phyloP scores from a whole-genome alignment of 352 stramenopile genomes.

The Phytopythium oedochilum region DNA sequence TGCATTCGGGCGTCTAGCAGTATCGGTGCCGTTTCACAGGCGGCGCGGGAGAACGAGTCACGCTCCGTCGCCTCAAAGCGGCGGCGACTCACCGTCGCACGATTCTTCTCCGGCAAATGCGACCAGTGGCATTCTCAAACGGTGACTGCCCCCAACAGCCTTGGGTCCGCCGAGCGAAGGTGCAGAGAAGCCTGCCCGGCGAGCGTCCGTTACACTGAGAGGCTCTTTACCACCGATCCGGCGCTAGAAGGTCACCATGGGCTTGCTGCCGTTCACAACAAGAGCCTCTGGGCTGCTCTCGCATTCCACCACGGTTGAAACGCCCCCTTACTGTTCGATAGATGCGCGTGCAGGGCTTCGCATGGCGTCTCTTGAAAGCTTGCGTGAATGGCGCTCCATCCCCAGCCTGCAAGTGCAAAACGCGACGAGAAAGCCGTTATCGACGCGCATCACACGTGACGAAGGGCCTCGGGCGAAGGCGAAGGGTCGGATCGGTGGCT shows the following conservation, averaged over 20 bases:
- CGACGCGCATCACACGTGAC: not conserved
- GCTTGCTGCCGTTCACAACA: not conserved
- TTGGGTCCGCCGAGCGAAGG: not conserved
- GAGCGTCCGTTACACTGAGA: not conserved
- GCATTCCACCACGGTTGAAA: not conserved
- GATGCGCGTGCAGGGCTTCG: not conserved
- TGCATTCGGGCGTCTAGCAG: not conserved
- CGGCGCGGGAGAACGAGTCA: not conserved
- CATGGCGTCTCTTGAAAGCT: not conserved
- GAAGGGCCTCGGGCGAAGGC: not conserved
- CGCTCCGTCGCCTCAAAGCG: too few species aligned
- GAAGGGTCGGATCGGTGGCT: not conserved
- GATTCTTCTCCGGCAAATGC: not conserved
- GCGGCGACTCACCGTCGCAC: not conserved
- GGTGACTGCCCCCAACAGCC: not conserved
- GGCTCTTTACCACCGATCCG: not conserved
- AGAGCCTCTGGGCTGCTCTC: not conserved
- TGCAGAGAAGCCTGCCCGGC: not conserved
- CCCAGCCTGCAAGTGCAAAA: too few species aligned
- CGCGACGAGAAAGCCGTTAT: not conserved
- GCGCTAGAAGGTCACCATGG: constrained; percentile 1
- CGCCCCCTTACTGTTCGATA: not conserved
- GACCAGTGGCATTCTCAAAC: not conserved
- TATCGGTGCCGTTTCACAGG: not conserved
- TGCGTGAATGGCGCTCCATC: too few species aligned